Percentiles rank a stretch among this genome's conserved stretches.
phyloP scores from a whole-genome alignment of 495 filamentous ascomycete species.

The Tricharina praecox region DNA sequence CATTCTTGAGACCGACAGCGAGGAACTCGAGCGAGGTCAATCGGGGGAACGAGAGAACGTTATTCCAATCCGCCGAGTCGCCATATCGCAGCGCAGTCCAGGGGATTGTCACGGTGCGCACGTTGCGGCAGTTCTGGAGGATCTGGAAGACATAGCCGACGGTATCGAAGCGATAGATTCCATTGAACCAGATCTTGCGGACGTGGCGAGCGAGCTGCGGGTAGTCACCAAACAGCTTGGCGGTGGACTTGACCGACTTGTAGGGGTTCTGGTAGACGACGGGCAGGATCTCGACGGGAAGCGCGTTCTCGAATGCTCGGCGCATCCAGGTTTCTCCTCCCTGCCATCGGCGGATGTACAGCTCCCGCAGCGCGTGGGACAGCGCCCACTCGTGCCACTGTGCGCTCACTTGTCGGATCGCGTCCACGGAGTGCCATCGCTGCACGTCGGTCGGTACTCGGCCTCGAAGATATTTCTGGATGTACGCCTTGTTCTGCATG shows the following conservation, averaged over 20 bases:
- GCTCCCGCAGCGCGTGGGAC: slow-evolving; percentile 31
- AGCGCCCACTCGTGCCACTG: slow-evolving; percentile 39
- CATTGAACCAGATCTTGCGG: slow-evolving; percentile 39
- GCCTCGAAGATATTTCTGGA: slow-evolving; percentile 35
- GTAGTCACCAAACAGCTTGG: slow-evolving; percentile 30
- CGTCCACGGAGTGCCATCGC: slow-evolving; percentile 33
- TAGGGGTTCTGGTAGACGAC: slow-evolving; percentile 39
- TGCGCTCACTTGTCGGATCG: slow-evolving; percentile 33
- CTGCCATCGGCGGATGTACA: slow-evolving; percentile 37
- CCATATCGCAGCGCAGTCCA: slow-evolving; percentile 38
- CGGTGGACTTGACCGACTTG: slow-evolving; percentile 32
- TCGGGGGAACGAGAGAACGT: slow-evolving; percentile 22
- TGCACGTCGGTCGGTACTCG: slow-evolving; percentile 33
- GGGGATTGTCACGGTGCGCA: slow-evolving; percentile 34
- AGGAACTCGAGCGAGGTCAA: slow-evolving; percentile 37
- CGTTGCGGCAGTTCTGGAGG: slow-evolving; percentile 29
- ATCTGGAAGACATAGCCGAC: slow-evolving; percentile 32
- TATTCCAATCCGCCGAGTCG: slow-evolving; percentile 31
- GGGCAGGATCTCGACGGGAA: slow-evolving; percentile 28
- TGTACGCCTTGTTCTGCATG: slow-evolving; percentile 25
- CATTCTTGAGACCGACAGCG: slow-evolving; percentile 30
- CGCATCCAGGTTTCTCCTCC: slow-evolving; percentile 34
- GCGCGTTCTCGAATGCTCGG: slow-evolving; percentile 27
- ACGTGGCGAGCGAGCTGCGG: slow-evolving; percentile 33
- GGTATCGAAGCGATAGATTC: slow-evolving; percentile 35